These are phyloP conservation scores for Ichthyophthirius multifiliis DNA, from an alignment of 169 alveolate genomes.

Conservation along the genomic window DNA sequence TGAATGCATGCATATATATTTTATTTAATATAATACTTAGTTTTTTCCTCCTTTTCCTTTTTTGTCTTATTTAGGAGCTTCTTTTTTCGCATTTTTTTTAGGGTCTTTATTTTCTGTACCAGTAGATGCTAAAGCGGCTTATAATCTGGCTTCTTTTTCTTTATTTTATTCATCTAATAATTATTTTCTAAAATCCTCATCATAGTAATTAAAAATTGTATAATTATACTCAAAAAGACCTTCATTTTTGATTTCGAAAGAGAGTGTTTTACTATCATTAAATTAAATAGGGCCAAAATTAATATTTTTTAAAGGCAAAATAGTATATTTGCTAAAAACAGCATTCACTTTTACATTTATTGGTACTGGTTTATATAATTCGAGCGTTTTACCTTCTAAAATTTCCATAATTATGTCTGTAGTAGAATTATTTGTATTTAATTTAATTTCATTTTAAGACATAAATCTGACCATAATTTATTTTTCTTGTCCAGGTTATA, in stretches of 20 bases:
- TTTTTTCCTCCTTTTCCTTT: constrained; percentile 73
- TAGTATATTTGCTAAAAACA: constrained; percentile 86
- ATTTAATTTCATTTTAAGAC: constrained; percentile 77
- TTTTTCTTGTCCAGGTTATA: constrained; percentile 82
- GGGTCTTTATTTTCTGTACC: constrained; percentile 43
- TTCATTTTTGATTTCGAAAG: constrained; percentile 91
- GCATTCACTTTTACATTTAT: constrained; percentile 87
- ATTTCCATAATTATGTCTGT: constrained; percentile 82
- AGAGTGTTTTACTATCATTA: constrained; percentile 83
- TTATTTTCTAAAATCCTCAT: constrained; percentile 71
- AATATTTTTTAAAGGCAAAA: constrained; percentile 89
- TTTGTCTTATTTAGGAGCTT: constrained; percentile 50
- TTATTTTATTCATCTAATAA: constrained; percentile 66
- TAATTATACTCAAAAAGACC: constrained; percentile 91
- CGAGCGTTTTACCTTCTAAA: constrained; percentile 86
- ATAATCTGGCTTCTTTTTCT: constrained; percentile 70
- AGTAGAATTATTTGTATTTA: constrained; percentile 79
- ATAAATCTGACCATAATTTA: constrained; percentile 73
- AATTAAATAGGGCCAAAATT: constrained; percentile 92
- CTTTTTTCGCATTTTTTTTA: constrained; percentile 49
- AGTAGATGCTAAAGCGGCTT: constrained; percentile 49
- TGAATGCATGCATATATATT: neutral
- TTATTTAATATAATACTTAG: constrained; percentile 66
- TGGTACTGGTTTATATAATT: constrained; percentile 82
- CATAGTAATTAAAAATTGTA: constrained; percentile 79